A percentile compares a stretch with the other conserved stretches of the same genome.
phyloP scores from a whole-genome alignment of 2,329 filamentous ascomycete species.

The Sporothrix protearum region DNA sequence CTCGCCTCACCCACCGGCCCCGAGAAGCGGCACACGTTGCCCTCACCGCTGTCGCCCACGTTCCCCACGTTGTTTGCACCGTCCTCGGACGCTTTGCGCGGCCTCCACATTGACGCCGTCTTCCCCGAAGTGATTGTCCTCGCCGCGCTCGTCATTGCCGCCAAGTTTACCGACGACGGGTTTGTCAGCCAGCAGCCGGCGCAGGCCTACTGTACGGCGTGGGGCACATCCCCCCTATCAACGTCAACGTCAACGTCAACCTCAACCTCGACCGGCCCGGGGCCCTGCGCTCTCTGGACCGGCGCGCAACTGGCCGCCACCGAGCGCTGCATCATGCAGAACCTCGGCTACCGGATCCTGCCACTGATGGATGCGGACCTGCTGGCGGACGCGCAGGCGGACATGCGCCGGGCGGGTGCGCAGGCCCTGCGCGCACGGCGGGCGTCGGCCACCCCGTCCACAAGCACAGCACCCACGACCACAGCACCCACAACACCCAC shows the following conservation, averaged over 20 bases:
- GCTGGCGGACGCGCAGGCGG: conserved; percentile 57
- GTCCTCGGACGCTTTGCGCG: conserved; percentile 34
- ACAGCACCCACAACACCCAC: not conserved
- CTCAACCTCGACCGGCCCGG: not conserved
- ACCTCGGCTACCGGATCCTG: conserved; percentile 60
- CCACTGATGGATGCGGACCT: conserved; percentile 56
- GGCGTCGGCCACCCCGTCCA: not conserved
- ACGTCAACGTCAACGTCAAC: not conserved
- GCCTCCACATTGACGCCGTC: conserved; percentile 58
- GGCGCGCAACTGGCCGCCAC: conserved; percentile 61
- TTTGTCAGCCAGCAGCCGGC: conserved; percentile 55
- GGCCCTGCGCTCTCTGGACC: conserved; percentile 48
- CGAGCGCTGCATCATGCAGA: conserved; percentile 62
- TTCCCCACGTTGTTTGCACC: conserved; percentile 29
- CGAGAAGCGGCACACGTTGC: conserved; percentile 49
- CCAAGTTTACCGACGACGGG: conserved; percentile 62
- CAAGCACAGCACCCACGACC: not conserved
- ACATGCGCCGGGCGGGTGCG: conserved; percentile 58
- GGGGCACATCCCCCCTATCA: conserved; percentile 45
- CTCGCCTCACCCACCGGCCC: not conserved
- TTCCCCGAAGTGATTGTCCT: conserved; percentile 61
- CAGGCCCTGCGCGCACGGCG: conserved; percentile 27
- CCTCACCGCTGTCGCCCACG: conserved; percentile 36
- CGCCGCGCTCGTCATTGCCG: conserved; percentile 60
- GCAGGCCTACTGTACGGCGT: conserved; percentile 50